These are phyloP conservation scores for Voacanga thouarsii DNA, from an alignment of 257 asterid genomes.

Conservation along the genomic window DNA sequence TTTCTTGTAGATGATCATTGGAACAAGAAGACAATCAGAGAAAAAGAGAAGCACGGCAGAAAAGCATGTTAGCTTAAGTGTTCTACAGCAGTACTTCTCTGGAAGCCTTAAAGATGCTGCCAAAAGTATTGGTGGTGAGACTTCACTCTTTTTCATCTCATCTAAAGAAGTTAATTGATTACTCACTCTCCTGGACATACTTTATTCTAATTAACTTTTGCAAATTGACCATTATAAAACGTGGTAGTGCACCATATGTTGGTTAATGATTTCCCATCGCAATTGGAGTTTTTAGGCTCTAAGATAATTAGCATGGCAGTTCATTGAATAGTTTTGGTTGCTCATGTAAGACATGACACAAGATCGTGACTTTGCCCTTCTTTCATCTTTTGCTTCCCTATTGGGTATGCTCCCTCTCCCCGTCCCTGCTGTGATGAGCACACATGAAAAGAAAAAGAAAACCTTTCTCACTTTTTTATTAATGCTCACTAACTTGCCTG, in stretches of 20 bases:
- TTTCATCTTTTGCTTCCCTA: not conserved
- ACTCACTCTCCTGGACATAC: not conserved
- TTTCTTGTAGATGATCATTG: conserved; percentile 34
- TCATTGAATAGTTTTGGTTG: not conserved
- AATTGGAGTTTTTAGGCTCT: not conserved
- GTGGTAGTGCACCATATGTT: not conserved
- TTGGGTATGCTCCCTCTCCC: too few relatives aligned
- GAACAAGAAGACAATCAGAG: conserved; percentile 42
- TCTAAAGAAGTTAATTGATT: not conserved
- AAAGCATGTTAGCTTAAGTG: conserved; percentile 79
- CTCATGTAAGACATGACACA: not conserved
- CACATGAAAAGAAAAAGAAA: not conserved
- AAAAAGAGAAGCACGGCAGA: conserved; percentile 77
- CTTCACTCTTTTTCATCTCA: not conserved
- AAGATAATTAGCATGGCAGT: not conserved
- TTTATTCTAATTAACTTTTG: not conserved
- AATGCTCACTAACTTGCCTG: not conserved
- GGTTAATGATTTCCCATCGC: not conserved
- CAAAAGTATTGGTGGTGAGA: conserved; percentile 91
- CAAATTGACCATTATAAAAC: not conserved
- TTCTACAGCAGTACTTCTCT: conserved; percentile 77
- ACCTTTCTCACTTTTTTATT: not conserved
- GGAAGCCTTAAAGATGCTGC: conserved; percentile 98
- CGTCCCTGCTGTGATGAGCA: too few relatives aligned
- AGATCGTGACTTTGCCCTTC: not conserved